phyloP scores from a whole-genome alignment of 495 filamentous ascomycete species.

The Paragyromitra xinjiangensis region DNA sequence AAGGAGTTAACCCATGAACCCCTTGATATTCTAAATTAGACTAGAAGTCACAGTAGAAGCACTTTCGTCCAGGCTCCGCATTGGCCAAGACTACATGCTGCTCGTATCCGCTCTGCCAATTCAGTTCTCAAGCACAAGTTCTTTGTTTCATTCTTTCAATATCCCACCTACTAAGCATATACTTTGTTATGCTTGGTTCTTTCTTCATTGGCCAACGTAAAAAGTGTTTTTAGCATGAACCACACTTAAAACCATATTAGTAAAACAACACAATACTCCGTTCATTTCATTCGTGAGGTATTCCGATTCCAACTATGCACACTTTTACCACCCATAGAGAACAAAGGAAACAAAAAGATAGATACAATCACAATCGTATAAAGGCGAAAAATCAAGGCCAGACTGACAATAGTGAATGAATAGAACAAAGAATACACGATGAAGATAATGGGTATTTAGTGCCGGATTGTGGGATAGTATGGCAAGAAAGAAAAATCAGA shows the following conservation, averaged over 20 bases:
- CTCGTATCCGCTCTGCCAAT: not conserved
- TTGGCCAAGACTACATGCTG: not conserved
- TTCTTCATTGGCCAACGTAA: not conserved
- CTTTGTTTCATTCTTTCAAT: not conserved
- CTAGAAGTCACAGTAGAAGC: too few species aligned
- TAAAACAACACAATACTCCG: not conserved
- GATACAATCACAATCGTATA: constrained; percentile 23
- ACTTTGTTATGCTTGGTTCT: not conserved
- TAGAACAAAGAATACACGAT: constrained; percentile 1
- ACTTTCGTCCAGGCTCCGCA: not conserved
- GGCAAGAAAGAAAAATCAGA: not conserved
- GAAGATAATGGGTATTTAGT: constrained; percentile 10
- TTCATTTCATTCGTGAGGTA: constrained; percentile 36
- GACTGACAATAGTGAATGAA: not conserved
- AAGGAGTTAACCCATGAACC: too few species aligned
- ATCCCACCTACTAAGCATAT: not conserved
- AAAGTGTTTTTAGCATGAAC: not conserved
- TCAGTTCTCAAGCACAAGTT: too few species aligned
- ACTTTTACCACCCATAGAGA: constrained; percentile 12
- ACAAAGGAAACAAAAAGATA: constrained; percentile 36
- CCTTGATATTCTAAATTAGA: too few species aligned
- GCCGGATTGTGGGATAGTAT: constrained; percentile 2
- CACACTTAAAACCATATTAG: not conserved
- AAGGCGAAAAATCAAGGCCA: constrained; percentile 9
- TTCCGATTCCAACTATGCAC: constrained; percentile 36